Base-by-base conservation (phyloP, 208 protist species). In the Acanthamoeba triangularis region DNA sequence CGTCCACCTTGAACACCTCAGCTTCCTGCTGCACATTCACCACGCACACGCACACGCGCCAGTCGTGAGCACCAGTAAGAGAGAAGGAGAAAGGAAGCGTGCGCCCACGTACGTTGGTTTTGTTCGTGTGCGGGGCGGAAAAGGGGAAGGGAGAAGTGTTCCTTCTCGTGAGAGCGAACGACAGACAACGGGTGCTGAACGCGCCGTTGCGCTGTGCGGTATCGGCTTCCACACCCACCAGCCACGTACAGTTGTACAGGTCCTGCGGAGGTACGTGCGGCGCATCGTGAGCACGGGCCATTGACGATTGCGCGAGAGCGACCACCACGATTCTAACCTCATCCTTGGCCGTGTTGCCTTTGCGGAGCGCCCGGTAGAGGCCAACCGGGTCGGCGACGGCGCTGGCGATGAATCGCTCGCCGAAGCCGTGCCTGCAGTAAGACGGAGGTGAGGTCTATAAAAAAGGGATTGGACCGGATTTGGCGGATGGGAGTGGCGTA, bases 1-100 rank as follows among this genome's bases (percentile, higher is more conserved):
- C 74, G 23, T 82, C n/a, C 6, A 49, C 37, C 74, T 82, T 82
- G 37, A 49, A 82, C 74, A 82, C 74, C 30, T 82, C 74, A 13
- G 4, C 25, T 18, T 82, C 74, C 10, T 82, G 18, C 23, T 52
- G 6, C 72, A 37, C 6, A n/a, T 25, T 33, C 30, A 25, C 63
- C 67, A n/a, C 13, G n/a, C 11, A 20, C 33, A 11, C 8, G 5
- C 65, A 28, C 10, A 30, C 23, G 10, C 65, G 65, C 0, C 0
- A 20, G 14, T 54, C 49, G 49, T 14, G 49, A 52, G 49, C 7
- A 54, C 7, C 7, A 52, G 49, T 14, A 52, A 14, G 7, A 52
- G 14, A 54, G 1, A 6, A 54, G 14, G 49, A 18, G 14, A 6
- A 54, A 54, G 49, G 14, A 54, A 8, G 6, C 49, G 49, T 67